Conservation (phyloP, 1,284 basidiomycete genomes). For the Serendipita sp. region DNA sequence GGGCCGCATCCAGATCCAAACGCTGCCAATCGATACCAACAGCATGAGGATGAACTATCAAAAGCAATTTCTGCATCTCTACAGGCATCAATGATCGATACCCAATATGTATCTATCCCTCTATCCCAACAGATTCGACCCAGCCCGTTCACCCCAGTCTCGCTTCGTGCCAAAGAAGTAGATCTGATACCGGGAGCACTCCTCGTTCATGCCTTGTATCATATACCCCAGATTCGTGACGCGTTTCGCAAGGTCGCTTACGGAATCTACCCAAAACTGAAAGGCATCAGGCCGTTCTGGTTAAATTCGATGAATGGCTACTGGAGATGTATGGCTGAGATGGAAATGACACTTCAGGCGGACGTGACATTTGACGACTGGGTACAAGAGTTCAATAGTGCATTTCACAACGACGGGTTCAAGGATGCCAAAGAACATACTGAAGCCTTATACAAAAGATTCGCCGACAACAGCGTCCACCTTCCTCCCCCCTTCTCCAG, state of each 20-base stretch:
- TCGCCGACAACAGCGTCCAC: not conserved
- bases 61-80: slow-evolving; percentile 2
- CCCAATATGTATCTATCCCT: not conserved
- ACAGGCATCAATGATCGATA: not conserved
- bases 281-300: not conserved
- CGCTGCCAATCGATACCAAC: not conserved
- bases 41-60: not conserved
- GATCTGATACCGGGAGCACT: not conserved
- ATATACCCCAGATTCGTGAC: slow-evolving; percentile 2
- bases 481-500: not conserved
- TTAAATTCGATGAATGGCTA: not conserved
- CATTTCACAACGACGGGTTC: not conserved
- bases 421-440: not conserved
- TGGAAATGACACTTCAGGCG: not conserved
- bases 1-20: slow-evolving; percentile 1
- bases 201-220: not conserved
- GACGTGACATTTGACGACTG: not conserved
- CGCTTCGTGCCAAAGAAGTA: not conserved
- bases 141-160: not conserved
- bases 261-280: not conserved
- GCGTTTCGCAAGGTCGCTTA: not conserved
- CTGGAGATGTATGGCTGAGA: not conserved
- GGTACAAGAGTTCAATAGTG: no score
- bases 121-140: not conserved
- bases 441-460: not conserved